Base-by-base conservation (phyloP, 768 basidiomycete species). In the Rhodotorula taiwanensis region DNA sequence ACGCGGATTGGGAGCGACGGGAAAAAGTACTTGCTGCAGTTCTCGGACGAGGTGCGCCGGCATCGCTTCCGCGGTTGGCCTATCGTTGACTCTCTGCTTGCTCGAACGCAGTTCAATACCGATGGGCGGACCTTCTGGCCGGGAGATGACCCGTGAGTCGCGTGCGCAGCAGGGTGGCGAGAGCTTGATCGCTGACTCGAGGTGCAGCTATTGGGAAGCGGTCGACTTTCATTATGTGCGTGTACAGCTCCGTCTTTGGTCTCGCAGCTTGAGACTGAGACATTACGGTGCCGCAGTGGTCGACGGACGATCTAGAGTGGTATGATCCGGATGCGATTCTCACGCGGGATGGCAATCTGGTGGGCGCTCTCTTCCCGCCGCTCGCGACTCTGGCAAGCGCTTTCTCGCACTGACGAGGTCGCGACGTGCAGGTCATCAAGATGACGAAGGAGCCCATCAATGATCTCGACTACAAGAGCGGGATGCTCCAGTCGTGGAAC, bases 401-500 rank as follows among this genome's bases (percentile, higher is more conserved):
- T n/a, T n/a, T n/a, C n/a, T n/a, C n/a, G n/a, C n/a, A n/a, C n/a
- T 10, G 36, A 9, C 5, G 36, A 64, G 41, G 81, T 86, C 67
- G 16, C 36, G 36, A 16, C 36, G 36, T 9, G 36, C 36, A 39
- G 36, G 36, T 48, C 7, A 83, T 94, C 71, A 89, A 86, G 3
- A 76, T 94, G 52, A 70, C 82, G 76, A 31, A 75, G 81, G 74
- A 87, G 82, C 73, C 63, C 27, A 86, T 79, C 60, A 86, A 95
- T 73, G 81, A 88, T 70, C 80, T 98, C 62, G 88, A 92, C 75
- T 98, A 88, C 74, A 69, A 83, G 77, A 84, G 75, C 59, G 90
- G 86, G 79, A 76, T 72, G 83, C 77, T 92, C 15, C 84, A 86
- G 69, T 82, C 84, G 18, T 95, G 93, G 93, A 94, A 95, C 77